Evolutionary conservation across 1,139 yeast species (phyloP).

Genomic region (Blastobotrys malaysiensis): DNA sequence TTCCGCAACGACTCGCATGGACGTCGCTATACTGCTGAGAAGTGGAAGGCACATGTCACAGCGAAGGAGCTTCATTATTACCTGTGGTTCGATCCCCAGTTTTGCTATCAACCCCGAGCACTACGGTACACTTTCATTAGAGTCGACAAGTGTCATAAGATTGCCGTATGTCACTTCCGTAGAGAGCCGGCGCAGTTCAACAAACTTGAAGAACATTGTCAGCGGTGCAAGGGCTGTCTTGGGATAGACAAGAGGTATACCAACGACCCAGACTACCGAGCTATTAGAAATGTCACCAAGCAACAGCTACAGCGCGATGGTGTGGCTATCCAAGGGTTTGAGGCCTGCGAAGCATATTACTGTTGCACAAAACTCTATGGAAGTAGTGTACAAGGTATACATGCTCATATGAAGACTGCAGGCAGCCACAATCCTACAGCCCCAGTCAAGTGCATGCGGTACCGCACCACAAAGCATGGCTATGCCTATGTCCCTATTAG

Average conservation of each 20-base stretch:
- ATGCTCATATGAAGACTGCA: slow-evolving; percentile 8
- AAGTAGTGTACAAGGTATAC: slow-evolving; percentile 8
- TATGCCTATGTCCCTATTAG: slow-evolving; percentile 10
- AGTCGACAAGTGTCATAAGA: slow-evolving; percentile 9
- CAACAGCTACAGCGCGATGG: slow-evolving; percentile 10
- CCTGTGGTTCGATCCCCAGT: slow-evolving; percentile 8
- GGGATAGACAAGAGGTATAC: slow-evolving; percentile 5
- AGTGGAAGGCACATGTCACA: slow-evolving; percentile 11
- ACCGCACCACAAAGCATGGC: slow-evolving; percentile 10
- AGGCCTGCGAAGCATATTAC: slow-evolving; percentile 11
- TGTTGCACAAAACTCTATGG: slow-evolving; percentile 11
- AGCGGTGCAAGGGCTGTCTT: slow-evolving; percentile 8
- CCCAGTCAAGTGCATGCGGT: slow-evolving; percentile 10
- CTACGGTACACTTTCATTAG: slow-evolving; percentile 7
- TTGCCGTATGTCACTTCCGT: slow-evolving; percentile 10
- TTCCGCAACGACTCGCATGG: slow-evolving; percentile 8
- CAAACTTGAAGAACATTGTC: slow-evolving; percentile 8
- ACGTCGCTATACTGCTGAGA: slow-evolving; percentile 6
- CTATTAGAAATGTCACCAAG: slow-evolving; percentile 8
- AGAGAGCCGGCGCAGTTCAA: slow-evolving; percentile 10
- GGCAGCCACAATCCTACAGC: slow-evolving; percentile 6
- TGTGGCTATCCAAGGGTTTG: slow-evolving; percentile 12
- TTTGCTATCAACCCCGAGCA: slow-evolving; percentile 9
- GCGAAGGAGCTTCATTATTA: slow-evolving; percentile 7
- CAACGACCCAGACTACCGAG: slow-evolving; percentile 5